Evolutionary conservation across 495 filamentous ascomycete genomes (phyloP).

Genomic region (Trichoderma reesei): DNA sequence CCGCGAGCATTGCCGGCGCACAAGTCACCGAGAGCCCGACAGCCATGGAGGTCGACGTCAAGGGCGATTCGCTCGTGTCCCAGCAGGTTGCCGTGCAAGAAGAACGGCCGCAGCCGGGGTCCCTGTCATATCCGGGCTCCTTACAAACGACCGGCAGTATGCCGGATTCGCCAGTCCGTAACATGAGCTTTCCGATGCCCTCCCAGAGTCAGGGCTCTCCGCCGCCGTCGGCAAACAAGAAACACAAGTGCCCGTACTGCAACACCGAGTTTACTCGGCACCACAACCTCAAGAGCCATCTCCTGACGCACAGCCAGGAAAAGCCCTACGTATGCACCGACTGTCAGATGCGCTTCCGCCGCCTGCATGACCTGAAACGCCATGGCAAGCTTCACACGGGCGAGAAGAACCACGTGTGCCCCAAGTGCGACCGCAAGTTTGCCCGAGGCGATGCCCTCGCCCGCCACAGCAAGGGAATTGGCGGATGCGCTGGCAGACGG

Average conservation of each 20-base stretch:
- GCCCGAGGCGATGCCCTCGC: constrained; percentile 92
- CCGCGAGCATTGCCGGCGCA: constrained; percentile 25
- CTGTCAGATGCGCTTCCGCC: constrained; percentile 81
- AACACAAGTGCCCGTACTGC: constrained; percentile 94
- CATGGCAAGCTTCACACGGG: constrained; percentile 95
- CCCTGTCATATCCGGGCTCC: constrained; percentile 36
- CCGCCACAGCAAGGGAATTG: constrained; percentile 90
- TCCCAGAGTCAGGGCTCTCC: constrained; percentile 45
- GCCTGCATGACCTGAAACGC: constrained; percentile 90
- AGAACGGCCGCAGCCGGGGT: constrained; percentile 34
- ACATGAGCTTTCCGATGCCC: constrained; percentile 67
- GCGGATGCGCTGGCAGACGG: constrained; percentile 85
- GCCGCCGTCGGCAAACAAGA: constrained; percentile 58
- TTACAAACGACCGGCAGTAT: constrained; percentile 27
- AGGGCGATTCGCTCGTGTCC: constrained; percentile 21
- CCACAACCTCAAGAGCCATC: constrained; percentile 97
- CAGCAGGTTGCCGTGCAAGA: constrained; percentile 39
- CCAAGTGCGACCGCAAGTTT: constrained; percentile 88
- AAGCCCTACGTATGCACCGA: constrained; percentile 90
- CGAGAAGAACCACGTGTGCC: constrained; percentile 88
- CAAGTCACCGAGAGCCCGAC: constrained; percentile 33
- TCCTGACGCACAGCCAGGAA: constrained; percentile 96
- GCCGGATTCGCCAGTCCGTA: constrained; percentile 42
- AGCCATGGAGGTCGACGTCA: constrained; percentile 34
- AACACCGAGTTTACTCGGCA: constrained; percentile 93